These are phyloP conservation scores for Eucalyptus camaldulensis DNA, from an alignment of 345 rosid genomes.

Conservation along the genomic window DNA sequence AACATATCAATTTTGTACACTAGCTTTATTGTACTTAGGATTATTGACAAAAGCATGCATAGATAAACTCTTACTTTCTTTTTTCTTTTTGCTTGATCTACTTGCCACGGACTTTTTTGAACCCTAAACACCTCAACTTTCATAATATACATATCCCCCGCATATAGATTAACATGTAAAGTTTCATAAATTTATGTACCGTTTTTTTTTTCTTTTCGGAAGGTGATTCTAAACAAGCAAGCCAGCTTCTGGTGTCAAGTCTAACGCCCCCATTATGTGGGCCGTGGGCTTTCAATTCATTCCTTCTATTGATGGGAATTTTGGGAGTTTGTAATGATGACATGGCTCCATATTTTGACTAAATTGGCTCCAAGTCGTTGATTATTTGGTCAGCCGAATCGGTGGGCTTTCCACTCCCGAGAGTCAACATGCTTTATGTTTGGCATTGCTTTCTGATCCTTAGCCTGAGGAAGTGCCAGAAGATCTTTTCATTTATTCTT, in stretches of 20 bases:
- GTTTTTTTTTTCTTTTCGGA: neutral
- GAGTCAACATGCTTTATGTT: neutral
- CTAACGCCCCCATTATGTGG: neutral
- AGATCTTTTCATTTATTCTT: neutral
- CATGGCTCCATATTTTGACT: neutral
- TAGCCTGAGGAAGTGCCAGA: neutral
- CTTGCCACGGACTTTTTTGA: neutral
- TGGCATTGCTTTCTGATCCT: neutral
- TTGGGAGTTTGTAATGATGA: neutral
- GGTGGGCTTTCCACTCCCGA: neutral
- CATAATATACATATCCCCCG: neutral
- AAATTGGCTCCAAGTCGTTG: neutral
- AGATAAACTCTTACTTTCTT: neutral
- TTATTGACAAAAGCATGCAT: neutral
- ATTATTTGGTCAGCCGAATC: neutral
- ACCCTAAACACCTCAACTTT: neutral
- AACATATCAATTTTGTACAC: neutral
- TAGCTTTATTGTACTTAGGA: neutral
- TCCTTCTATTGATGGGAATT: neutral
- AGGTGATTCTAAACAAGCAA: neutral
- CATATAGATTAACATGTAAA: neutral
- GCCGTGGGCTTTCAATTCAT: neutral
- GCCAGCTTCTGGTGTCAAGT: neutral
- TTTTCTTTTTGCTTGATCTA: neutral
- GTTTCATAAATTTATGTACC: neutral